phyloP scores from a whole-genome alignment of 495 filamentous ascomycete genomes.

The Xylaria intraflava region DNA sequence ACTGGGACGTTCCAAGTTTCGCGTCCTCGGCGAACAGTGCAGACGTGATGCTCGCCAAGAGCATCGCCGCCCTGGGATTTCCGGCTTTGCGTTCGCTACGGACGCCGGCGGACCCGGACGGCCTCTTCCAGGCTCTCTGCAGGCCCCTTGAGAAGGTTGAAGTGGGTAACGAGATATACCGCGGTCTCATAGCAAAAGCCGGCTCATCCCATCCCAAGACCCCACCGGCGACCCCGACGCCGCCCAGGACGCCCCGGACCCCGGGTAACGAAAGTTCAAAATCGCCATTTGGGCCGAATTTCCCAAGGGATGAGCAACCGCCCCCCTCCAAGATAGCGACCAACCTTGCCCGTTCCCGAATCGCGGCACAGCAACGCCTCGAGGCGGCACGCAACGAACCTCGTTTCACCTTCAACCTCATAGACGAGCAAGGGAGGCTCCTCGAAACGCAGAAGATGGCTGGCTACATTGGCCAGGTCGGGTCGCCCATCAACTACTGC shows the following conservation, averaged over 20 bases:
- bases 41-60: constrained; percentile 64
- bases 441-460: constrained; percentile 44
- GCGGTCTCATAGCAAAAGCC: constrained; percentile 24
- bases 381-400: constrained; percentile 48
- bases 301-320: constrained; percentile 24
- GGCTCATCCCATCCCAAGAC: constrained; percentile 17
- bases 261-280: constrained; percentile 16
- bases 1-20: constrained; percentile 70
- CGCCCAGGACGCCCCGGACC: constrained; percentile 21
- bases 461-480: constrained; percentile 52
- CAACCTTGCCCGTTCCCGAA: constrained; percentile 45
- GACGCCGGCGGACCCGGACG: constrained; percentile 68
- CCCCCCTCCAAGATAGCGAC: constrained; percentile 31
- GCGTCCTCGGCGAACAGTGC: constrained; percentile 41
- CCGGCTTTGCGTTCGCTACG: constrained; percentile 62
- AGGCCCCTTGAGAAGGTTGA: constrained; percentile 43
- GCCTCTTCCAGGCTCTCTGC: constrained; percentile 64
- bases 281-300: constrained; percentile 18
- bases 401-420: constrained; percentile 45
- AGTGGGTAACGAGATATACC: constrained; percentile 30
- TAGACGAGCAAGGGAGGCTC: constrained; percentile 43
- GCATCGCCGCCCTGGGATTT: constrained; percentile 64
- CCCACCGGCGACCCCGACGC: constrained; percentile 19
- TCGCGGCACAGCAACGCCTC: constrained; percentile 51
- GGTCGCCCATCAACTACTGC: constrained; percentile 51